Evolutionary conservation across 805 yeast genomes (phyloP), one percentile per base, ranked within the genome.

Genomic region (Blastobotrys chiropterorum): DNA sequence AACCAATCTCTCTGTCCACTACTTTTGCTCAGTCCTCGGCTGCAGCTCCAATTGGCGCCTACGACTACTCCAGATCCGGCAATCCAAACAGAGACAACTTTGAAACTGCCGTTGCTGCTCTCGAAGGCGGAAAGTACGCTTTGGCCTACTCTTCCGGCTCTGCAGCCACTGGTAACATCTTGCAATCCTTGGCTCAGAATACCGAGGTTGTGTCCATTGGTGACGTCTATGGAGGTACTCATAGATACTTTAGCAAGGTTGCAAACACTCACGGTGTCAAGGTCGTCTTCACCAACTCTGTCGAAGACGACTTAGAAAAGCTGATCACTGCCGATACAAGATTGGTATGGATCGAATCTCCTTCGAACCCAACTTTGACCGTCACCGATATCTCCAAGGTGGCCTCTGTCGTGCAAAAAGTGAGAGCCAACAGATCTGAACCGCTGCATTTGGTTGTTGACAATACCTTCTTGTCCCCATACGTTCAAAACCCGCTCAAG

Each of bases 191-290:
- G 62, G 82, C 86, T 44, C 77, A 79, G 56, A 85, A 83, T 46
- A 75, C 86, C 42, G 94, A 88, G 64, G 85, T 85, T 42, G 74
- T 87, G 47, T 82, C 89, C 46, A 82, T 86, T 62, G 90, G 86
- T 61, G 96, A 87, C 63, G 95, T 87, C 46, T 87, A 87, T 69
- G 96, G 96, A 56, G 96, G 96, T 62, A 87, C 95, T 53, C 94
- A 87, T 74, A 77, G 96, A 70, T 87, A 88, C 71, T 87, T 87
- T 76, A 83, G 95, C 66, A 79, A 85, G 67, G 95, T 87, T 47
- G 95, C 92, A 55, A 74, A 75, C 64, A 78, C 87, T 46, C 94
- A 86, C 66, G 92, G 92, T 53, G 85, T 86, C 52, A 76, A 73
- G 51, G 78, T 85, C 44, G 69, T 81, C 15, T 87, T 88, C 70